Conservation (phyloP, 1,284 basidiomycete species). For the Microbotryomycetes sp. region DNA sequence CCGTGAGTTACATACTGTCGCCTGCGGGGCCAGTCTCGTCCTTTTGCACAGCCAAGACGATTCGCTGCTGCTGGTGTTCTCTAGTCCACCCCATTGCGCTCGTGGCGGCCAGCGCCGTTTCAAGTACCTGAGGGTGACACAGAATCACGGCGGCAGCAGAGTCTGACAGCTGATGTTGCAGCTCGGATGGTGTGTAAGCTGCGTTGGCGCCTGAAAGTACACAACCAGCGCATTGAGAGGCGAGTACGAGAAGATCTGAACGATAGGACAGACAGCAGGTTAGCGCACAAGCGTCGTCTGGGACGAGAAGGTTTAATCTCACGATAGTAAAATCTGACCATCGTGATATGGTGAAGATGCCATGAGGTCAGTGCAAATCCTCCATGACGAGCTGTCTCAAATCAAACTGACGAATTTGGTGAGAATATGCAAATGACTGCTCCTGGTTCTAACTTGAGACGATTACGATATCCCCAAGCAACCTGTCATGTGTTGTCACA, state of each 20-base stretch:
- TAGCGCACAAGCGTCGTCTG: neutral
- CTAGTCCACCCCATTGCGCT: constrained; percentile 28
- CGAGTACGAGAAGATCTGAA: constrained; percentile 11
- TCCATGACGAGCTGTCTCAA: too few species aligned
- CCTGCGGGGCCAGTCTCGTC: constrained; percentile 22
- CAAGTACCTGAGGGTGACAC: constrained; percentile 27
- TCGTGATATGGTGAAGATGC: constrained; percentile 1
- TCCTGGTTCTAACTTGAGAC: constrained; percentile 5
- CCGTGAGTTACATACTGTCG: neutral
- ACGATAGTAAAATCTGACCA: neutral
- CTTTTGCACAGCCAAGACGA: constrained; percentile 24
- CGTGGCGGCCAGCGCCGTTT: constrained; percentile 29
- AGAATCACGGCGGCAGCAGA: constrained; percentile 26
- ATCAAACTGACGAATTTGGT: constrained; percentile 32
- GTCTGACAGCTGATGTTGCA: constrained; percentile 33
- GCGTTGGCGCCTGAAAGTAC: constrained; percentile 37
- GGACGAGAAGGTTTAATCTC: neutral
- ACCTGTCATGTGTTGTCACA: constrained; percentile 3
- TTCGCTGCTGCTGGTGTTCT: constrained; percentile 23
- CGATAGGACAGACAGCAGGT: neutral
- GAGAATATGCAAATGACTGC: constrained; percentile 33
- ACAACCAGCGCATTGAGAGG: constrained; percentile 31
- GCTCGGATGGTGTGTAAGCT: constrained; percentile 28
- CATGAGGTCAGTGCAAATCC: constrained; percentile 1
- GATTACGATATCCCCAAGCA: constrained; percentile 30